Evolutionary conservation across 768 basidiomycete genomes (phyloP).

Genomic region (Cystofilobasidium ferigula): DNA sequence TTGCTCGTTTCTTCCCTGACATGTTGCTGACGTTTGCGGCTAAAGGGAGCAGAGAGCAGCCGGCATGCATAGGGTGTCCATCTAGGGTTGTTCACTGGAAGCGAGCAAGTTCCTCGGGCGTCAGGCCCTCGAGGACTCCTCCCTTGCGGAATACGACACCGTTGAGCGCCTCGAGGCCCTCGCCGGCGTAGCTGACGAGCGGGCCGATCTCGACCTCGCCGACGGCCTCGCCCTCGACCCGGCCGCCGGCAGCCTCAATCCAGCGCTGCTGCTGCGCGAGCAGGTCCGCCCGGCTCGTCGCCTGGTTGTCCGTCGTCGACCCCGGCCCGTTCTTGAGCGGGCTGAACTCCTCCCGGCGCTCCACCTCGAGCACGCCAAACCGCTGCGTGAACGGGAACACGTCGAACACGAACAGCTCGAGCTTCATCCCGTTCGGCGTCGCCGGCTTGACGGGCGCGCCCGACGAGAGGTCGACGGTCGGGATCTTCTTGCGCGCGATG

Average conservation of each 20-base stretch:
- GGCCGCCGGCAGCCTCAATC: slow-evolving; percentile 67
- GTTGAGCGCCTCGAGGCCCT: slow-evolving; percentile 67
- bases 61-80: no score
- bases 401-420: slow-evolving; percentile 97
- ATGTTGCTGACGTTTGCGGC: no score
- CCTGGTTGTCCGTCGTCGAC: slow-evolving; percentile 75
- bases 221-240: slow-evolving; percentile 43
- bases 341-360: slow-evolving; percentile 80
- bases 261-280: slow-evolving; percentile 77
- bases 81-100: slow-evolving; percentile 7
- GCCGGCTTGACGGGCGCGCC: slow-evolving; percentile 65
- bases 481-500: slow-evolving; percentile 95
- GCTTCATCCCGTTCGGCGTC: slow-evolving; percentile 97
- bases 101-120: background rate
- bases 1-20: no score
- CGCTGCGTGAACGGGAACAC: slow-evolving; percentile 77
- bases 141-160: slow-evolving; percentile 69
- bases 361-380: slow-evolving; percentile 71
- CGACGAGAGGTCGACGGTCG: slow-evolving; percentile 58
- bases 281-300: slow-evolving; percentile 79
- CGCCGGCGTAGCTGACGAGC: slow-evolving; percentile 77
- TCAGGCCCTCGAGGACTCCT: slow-evolving; percentile 42
- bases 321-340: slow-evolving; percentile 96
- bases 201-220: slow-evolving; percentile 86
- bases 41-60: no score